Base-by-base conservation (phyloP, 2,329 filamentous ascomycete species). In the Sporothrix variecibatus region DNA sequence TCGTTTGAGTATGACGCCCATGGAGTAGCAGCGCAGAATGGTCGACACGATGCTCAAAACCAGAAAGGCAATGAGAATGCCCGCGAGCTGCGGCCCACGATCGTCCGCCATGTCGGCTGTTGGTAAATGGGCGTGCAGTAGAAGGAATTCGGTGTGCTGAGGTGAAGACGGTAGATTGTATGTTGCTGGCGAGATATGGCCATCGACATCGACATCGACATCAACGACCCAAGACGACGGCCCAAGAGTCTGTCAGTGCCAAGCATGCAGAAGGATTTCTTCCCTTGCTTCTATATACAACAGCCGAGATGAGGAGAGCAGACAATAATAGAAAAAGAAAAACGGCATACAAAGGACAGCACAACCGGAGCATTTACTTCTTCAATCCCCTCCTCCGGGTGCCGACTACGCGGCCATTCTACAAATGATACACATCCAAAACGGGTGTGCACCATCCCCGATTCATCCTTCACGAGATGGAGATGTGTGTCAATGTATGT, bases 21-120 rank as follows among this genome's bases (percentile, higher is more conserved):
- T 69, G 46, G 67, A 69, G 46, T 69, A 69, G 67, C 67, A 69
- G 17, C 67, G 67, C 17, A 69, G 49, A 3, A 69, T 38, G 46
- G 67, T 69, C 26, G 67, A 51, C 15, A 56, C 67, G 28, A 56
- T 69, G 28, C 28, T 53, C 26, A 69, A 46, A 9, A 56, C 46
- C 8, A 69, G 46, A 26, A 40, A 56, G 17, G 46, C 28, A 17
- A 69, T 38, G 46, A 69, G 67, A 12, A 69, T n/a, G 9, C 46
- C 67, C 2, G 43, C 46, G 20, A 69, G 28, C 67, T 69, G 67
- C 15, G 43, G 28, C 28, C 46, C 43, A 34, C 67, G 67, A 34
- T 53, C 46, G 20, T 38, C 46, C 20, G 38, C 34, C 65, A 69
- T 69, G 43, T 20, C 23, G 67, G 11, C 20, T 17, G 43, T 34